phyloP scores from a whole-genome alignment of 2,329 filamentous ascomycete genomes.

The Fusarium nygamai region DNA sequence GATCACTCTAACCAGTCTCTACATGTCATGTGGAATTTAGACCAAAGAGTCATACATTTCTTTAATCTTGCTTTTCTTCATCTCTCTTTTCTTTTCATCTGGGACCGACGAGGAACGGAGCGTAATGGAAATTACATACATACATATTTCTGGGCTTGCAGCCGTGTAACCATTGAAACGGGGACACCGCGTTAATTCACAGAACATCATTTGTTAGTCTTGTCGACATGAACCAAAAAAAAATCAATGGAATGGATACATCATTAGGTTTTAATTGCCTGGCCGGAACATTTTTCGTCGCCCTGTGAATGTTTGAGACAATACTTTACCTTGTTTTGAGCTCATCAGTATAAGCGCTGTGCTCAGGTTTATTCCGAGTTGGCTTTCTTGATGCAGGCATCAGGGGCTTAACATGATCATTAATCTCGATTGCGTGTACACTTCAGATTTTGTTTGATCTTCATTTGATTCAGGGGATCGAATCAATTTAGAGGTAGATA shows the following conservation, averaged over 20 bases:
- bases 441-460: constrained; percentile 8
- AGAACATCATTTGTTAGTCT: constrained; percentile 25
- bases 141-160: constrained; percentile 30
- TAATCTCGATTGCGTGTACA: neutral
- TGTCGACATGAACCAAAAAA: constrained; percentile 21
- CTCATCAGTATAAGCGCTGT: neutral
- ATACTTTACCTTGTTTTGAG: neutral
- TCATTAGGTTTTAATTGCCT: constrained; percentile 8
- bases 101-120: constrained; percentile 20
- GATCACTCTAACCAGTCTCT: constrained; percentile 51
- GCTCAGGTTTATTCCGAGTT: neutral
- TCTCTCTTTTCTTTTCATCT: constrained; percentile 42
- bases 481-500: neutral
- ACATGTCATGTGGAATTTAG: constrained; percentile 50
- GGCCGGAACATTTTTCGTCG: neutral
- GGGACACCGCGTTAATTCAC: constrained; percentile 36
- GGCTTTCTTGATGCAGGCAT: neutral
- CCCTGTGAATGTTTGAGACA: constrained; percentile 11
- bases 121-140: constrained; percentile 27
- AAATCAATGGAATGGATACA: constrained; percentile 28
- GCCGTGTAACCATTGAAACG: constrained; percentile 18
- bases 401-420: constrained; percentile 4
- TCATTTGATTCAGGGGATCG: constrained; percentile 3
- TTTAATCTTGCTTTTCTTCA: constrained; percentile 45
- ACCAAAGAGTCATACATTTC: constrained; percentile 51